These are phyloP conservation scores for Hypomontagnella monticulosa DNA, from an alignment of 495 filamentous ascomycete genomes.

Conservation along the genomic window DNA sequence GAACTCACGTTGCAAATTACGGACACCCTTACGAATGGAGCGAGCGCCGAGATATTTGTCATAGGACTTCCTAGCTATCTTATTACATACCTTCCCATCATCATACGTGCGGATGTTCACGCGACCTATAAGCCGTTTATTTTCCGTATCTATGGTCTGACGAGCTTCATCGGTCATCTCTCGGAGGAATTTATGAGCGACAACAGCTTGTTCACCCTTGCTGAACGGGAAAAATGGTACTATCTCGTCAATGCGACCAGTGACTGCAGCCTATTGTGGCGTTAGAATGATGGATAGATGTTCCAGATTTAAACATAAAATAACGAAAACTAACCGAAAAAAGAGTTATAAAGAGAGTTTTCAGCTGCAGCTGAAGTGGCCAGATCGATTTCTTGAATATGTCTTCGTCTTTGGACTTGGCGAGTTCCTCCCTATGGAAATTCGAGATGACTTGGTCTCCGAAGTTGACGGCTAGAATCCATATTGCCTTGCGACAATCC, in stretches of 20 bases:
- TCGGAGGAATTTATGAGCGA: conserved; percentile 58
- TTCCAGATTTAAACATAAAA: too few relatives aligned
- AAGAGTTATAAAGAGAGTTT: not conserved
- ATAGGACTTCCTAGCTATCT: conserved; percentile 4
- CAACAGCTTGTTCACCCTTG: conserved; percentile 52
- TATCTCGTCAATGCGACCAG: conserved; percentile 55
- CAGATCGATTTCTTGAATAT: not conserved
- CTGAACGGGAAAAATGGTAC: conserved; percentile 61
- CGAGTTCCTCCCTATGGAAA: conserved; percentile 41
- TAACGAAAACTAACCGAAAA: conserved; percentile 6
- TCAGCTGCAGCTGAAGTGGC: conserved; percentile 1
- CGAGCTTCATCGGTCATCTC: conserved; percentile 34
- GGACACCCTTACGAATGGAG: not conserved
- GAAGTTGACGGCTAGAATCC: conserved; percentile 59
- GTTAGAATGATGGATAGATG: not conserved
- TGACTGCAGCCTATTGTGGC: conserved; percentile 44
- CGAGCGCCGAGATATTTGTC: conserved; percentile 6
- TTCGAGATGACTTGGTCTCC: conserved; percentile 44
- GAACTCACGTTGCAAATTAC: not conserved
- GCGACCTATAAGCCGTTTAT: not conserved
- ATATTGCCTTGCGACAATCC: conserved; percentile 59
- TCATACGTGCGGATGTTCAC: not conserved
- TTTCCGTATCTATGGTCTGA: conserved; percentile 37
- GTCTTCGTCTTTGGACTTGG: conserved; percentile 1
- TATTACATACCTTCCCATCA: conserved; percentile 5